phyloP scores from a whole-genome alignment of 441 rosid species.

The Populus hybrid region DNA sequence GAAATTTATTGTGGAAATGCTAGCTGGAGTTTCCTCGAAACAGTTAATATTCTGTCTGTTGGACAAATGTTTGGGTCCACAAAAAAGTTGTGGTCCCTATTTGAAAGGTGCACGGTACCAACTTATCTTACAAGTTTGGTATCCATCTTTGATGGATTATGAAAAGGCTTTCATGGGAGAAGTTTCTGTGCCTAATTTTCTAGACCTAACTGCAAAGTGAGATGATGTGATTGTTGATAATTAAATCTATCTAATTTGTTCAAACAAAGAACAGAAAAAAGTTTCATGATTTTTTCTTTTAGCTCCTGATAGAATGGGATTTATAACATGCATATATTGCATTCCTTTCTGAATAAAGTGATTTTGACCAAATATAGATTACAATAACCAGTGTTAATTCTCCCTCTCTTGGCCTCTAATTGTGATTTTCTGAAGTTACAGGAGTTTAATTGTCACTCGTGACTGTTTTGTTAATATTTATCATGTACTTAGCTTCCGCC shows the following conservation, averaged over 20 bases:
- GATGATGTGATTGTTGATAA: slow-evolving; percentile 31
- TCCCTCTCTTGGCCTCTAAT: background rate
- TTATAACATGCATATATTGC: background rate
- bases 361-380: background rate
- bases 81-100: slow-evolving; percentile 12
- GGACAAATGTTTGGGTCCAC: slow-evolving; percentile 33
- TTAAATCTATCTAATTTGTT: slow-evolving; percentile 12
- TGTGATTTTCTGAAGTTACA: background rate
- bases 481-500: background rate
- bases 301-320: background rate
- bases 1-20: slow-evolving; percentile 17
- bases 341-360: slow-evolving; percentile 1
- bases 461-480: slow-evolving; percentile 1
- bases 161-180: slow-evolving; percentile 14
- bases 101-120: slow-evolving; percentile 28
- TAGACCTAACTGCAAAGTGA: slow-evolving; percentile 37
- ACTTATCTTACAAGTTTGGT: slow-evolving; percentile 47
- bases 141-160: slow-evolving; percentile 25
- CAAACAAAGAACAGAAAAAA: slow-evolving; percentile 10
- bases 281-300: background rate
- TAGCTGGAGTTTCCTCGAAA: slow-evolving; percentile 41
- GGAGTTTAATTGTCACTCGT: background rate
- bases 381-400: background rate
- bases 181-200: slow-evolving; percentile 33
- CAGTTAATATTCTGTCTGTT: slow-evolving; percentile 28